Evolutionary conservation across 176 grass and related monocot species (phyloP), one percentile per base, ranked within the genome.

Genomic region (Saccharum officinarum): DNA sequence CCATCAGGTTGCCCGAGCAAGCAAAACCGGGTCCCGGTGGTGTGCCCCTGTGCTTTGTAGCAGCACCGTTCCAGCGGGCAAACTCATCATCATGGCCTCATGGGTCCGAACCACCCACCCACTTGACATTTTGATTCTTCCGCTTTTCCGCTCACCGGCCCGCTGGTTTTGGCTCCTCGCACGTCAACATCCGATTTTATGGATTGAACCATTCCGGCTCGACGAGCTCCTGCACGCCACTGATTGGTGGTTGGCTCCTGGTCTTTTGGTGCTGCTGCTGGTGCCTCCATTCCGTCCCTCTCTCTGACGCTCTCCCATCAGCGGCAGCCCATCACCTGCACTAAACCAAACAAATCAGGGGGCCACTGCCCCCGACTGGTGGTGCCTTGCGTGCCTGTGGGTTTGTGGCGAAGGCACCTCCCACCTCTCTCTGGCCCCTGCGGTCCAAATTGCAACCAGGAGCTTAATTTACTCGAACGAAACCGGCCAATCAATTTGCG

Each of bases 221-320:
- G 22, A 37, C 40, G 55, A 34, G 46, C 9, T 66, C 69, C 23
- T 45, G 73, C 66, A 1, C 5, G 47, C 34, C 82, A 63, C 49
- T 80, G 69, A 57, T 18, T 22, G 28, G 69, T 30, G 61, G 87
- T 76, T 86, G 65, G 83, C 67, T 90, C 73, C 79, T 45, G 36
- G 22, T 82, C 59, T 76, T 44, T 28, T 18, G 47, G 71, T 82
- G 78, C 42, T 31, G n/a, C 10, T 14, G 45, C 67, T 62, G n/a
- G n/a, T n/a, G 17, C 0, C 2, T 44, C 63, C 18, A 4, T 4
- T 4, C 34, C 34, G 34, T 36, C 22, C 54, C 3, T n/a, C n/a
- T n/a, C n/a, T n/a, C n/a, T n/a, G n/a, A 36, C 44, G 12, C 11
- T 10, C 57, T 4, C 15, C 30, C 8, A 33, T 47, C 37, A 38